Percentiles rank a stretch among this genome's conserved stretches.
Conservation (phyloP, 2,329 filamentous ascomycete genomes). For the Pyrenophora teres region DNA sequence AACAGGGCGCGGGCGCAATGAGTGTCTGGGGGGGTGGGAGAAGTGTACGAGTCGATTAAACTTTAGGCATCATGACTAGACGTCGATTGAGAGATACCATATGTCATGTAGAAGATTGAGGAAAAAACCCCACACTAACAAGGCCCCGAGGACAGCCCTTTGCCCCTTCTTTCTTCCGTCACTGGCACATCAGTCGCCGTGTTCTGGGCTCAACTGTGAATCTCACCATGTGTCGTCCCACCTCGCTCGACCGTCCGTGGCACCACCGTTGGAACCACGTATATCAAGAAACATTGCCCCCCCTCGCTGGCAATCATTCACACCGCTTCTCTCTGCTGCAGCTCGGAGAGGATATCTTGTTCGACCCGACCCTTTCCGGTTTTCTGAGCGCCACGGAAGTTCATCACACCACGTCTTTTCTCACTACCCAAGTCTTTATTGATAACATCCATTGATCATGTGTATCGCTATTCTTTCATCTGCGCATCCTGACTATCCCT, state of each 20-base stretch:
- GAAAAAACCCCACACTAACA: too few relatives aligned
- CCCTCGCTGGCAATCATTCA: conserved; percentile 27
- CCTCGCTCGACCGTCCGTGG: conserved; percentile 32
- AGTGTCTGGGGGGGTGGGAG: too few relatives aligned
- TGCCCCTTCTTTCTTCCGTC: conserved; percentile 7
- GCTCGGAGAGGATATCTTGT: conserved; percentile 8
- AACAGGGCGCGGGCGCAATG: background rate
- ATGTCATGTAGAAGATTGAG: too few relatives aligned
- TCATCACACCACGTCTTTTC: background rate
- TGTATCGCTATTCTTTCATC: conserved; percentile 57
- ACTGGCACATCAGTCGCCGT: conserved; percentile 12
- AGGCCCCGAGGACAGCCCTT: background rate
- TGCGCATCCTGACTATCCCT: conserved; percentile 55
- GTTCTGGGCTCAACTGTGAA: background rate
- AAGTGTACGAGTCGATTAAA: too few relatives aligned
- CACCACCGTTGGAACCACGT: conserved; percentile 33
- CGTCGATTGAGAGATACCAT: too few relatives aligned
- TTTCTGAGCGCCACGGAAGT: conserved; percentile 6
- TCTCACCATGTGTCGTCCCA: conserved; percentile 32
- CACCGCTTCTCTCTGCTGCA: conserved; percentile 29
- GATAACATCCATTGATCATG: conserved; percentile 32
- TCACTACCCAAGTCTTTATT: background rate
- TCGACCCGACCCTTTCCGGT: conserved; percentile 20
- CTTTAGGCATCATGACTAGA: too few relatives aligned
- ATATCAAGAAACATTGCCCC: conserved; percentile 27